Evolutionary conservation across 805 yeast species (phyloP), one percentile per base, ranked within the genome.

Genomic region (Ogataea henricii): DNA sequence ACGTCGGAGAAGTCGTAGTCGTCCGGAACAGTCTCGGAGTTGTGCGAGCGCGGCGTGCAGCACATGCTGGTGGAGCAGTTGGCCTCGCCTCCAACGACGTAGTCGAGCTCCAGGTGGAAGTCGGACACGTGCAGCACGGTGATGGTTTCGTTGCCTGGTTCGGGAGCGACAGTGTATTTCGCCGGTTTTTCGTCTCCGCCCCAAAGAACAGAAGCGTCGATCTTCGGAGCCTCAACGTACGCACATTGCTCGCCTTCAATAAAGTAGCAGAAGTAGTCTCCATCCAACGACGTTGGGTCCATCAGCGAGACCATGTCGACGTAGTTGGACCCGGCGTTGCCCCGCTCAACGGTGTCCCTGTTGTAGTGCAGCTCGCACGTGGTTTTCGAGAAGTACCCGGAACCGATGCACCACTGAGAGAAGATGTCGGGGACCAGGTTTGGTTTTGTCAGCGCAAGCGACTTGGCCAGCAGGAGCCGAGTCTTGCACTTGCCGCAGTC

Each of bases 81-180:
- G n/a, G 77, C 77, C 61, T 81, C 87, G 4, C 77, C 62, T 26
- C 84, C 85, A 10, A 78, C 66, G 18, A 70, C 62, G 62, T 77
- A 81, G 52, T 79, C 78, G 46, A 77, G 63, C 59, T 83, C 79
- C 40, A 82, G 64, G 63, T 85, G 89, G 64, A 84, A 79, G 59
- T 85, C 90, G 16, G 85, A 76, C 26, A 85, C 57, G 55, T 85
- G 91, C 51, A 85, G 68, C 4, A 82, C 89, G 49, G 82, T 79
- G 64, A 83, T 79, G 1, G 73, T 68, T 47, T 73, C 70, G 43
- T 54, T 48, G 18, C 61, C 56, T 14, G 62, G 56, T 14, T 65
- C 76, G 57, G 64, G 79, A 59, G 69, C 77, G 48, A 63, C 76
- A 52, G 66, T 73, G 64, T 65, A 74, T 46, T 63, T 69, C 53